Evolutionary conservation across 257 asterid species (phyloP).

Genomic region (Nemophila menziesii): DNA sequence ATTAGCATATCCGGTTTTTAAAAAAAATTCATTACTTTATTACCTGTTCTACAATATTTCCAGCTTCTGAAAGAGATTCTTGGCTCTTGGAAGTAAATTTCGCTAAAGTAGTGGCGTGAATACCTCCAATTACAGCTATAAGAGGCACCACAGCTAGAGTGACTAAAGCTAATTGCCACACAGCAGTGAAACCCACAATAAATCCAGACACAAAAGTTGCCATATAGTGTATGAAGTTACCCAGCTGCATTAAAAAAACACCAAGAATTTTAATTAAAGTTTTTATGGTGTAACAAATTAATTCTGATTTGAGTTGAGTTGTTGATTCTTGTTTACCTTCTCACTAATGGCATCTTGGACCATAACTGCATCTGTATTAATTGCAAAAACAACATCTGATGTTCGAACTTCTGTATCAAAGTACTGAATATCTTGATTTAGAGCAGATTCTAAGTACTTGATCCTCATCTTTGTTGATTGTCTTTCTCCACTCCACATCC

Average conservation of each 20-base stretch:
- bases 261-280: background rate
- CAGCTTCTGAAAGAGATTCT: constrained; percentile 80
- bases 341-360: constrained; percentile 96
- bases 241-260: constrained; percentile 40
- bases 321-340: constrained; percentile 35
- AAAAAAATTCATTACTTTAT: constrained; percentile 2
- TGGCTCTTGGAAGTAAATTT: constrained; percentile 69
- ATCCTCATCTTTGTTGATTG: constrained; percentile 86
- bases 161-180: constrained; percentile 77
- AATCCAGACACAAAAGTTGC: constrained; percentile 90
- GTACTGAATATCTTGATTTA: constrained; percentile 73
- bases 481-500: constrained; percentile 99
- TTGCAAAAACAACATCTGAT: constrained; percentile 83
- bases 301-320: background rate
- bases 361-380: constrained; percentile 80
- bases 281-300: background rate
- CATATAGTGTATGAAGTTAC: constrained; percentile 91
- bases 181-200: constrained; percentile 88
- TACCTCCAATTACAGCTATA: constrained; percentile 73
- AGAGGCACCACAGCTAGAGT: constrained; percentile 89
- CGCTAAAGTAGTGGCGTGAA: constrained; percentile 52
- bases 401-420: constrained; percentile 84
- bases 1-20: constrained; percentile 15
- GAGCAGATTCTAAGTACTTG: constrained; percentile 67
- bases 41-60: constrained; percentile 82